Evolutionary conservation across 2,329 filamentous ascomycete species (phyloP).

Genomic region (Colletotrichum chlorophyti): DNA sequence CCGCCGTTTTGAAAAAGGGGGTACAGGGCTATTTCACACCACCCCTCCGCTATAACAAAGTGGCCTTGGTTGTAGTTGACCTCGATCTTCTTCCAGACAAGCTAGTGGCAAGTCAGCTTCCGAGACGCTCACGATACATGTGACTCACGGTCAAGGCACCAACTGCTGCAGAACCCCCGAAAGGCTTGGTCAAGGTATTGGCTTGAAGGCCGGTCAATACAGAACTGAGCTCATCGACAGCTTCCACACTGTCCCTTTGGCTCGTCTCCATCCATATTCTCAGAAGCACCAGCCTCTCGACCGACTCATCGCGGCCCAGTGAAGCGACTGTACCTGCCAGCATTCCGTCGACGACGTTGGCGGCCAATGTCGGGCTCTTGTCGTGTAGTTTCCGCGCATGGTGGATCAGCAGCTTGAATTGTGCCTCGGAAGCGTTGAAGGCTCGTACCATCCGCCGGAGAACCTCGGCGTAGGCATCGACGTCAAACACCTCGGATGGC

Average conservation of each 20-base stretch:
- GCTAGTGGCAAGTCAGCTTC: constrained; percentile 48
- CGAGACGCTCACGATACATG: background rate
- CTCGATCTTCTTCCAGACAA: constrained; percentile 85
- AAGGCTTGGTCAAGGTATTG: constrained; percentile 48
- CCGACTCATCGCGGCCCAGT: constrained; percentile 60
- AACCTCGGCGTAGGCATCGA: constrained; percentile 55
- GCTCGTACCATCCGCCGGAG: constrained; percentile 67
- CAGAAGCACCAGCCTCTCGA: constrained; percentile 73
- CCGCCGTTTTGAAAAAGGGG: constrained; percentile 70
- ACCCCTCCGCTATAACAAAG: constrained; percentile 64
- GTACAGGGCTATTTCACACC: constrained; percentile 76
- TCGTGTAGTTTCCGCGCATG: constrained; percentile 71
- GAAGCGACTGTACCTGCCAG: constrained; percentile 62
- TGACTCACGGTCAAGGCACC: constrained; percentile 69
- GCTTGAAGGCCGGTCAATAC: constrained; percentile 45
- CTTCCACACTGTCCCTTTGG: constrained; percentile 42
- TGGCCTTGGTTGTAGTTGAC: constrained; percentile 58
- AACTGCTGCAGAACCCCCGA: constrained; percentile 68
- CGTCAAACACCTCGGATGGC: constrained; percentile 55
- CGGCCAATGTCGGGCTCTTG: constrained; percentile 56
- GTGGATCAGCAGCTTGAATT: constrained; percentile 71
- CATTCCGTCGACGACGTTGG: constrained; percentile 66
- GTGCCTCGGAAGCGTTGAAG: constrained; percentile 65
- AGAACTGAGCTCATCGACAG: constrained; percentile 32
- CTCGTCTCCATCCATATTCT: constrained; percentile 70